Conservation (phyloP, 805 yeast genomes). For the Ogataea populi-albae region DNA sequence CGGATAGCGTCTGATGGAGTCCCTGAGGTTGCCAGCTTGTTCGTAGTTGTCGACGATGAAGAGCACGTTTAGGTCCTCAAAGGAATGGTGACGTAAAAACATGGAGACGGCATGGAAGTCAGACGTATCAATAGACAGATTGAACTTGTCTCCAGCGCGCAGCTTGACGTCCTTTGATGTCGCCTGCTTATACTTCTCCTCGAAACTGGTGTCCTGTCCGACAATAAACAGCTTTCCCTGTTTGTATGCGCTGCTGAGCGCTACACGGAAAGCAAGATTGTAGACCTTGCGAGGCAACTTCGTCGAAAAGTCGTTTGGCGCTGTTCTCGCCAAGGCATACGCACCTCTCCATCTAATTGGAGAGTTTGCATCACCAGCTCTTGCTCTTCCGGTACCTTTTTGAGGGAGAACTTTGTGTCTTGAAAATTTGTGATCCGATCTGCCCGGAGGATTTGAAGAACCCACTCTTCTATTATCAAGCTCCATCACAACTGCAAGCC, state of each 20-base stretch:
- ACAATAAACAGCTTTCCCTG: conserved; percentile 68
- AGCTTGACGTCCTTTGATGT: conserved; percentile 9
- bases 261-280: conserved; percentile 72
- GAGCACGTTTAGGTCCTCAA: conserved; percentile 53
- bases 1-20: conserved; percentile 52
- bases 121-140: conserved; percentile 28
- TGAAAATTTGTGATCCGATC: conserved; percentile 82
- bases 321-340: conserved; percentile 82
- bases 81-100: conserved; percentile 47
- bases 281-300: conserved; percentile 72
- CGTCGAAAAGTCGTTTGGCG: conserved; percentile 87
- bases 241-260: conserved; percentile 77
- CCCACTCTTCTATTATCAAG: conserved; percentile 89
- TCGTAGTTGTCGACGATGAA: conserved; percentile 58
- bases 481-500: conserved; percentile 94
- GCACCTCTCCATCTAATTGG: conserved; percentile 91
- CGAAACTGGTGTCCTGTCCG: conserved; percentile 43
- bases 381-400: conserved; percentile 92
- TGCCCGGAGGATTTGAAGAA: conserved; percentile 79
- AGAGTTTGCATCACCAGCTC: conserved; percentile 94
- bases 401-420: conserved; percentile 81
- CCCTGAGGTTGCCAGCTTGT: conserved; percentile 50
- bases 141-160: conserved; percentile 25
- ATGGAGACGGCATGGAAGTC: conserved; percentile 29
- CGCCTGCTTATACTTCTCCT: conserved; percentile 6